Conservation (phyloP, 495 filamentous ascomycete species). For the Lepidopterella palustris region DNA sequence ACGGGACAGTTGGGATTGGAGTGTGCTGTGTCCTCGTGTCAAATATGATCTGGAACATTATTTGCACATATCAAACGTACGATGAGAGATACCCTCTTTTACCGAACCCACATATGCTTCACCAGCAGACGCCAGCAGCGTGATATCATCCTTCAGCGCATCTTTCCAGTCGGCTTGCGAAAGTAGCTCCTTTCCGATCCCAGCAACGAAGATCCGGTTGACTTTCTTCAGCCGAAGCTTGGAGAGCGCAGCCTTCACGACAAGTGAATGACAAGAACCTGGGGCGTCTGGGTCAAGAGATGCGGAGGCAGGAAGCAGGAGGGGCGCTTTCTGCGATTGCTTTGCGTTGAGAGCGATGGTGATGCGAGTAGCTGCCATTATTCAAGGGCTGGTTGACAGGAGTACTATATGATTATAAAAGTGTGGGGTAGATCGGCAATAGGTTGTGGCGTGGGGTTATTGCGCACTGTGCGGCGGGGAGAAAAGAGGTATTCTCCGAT, state of each 20-base stretch:
- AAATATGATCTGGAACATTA: background rate
- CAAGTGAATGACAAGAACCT: background rate
- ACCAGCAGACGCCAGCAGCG: slow-evolving; percentile 31
- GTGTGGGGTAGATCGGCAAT: no score
- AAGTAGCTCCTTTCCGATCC: slow-evolving; percentile 32
- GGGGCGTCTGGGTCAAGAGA: slow-evolving; percentile 14
- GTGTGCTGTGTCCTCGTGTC: background rate
- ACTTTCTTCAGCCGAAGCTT: slow-evolving; percentile 36
- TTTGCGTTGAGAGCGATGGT: slow-evolving; percentile 25
- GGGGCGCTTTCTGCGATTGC: slow-evolving; percentile 22
- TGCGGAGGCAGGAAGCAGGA: slow-evolving; percentile 22
- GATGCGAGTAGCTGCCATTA: slow-evolving; percentile 24
- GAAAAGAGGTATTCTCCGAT: no score
- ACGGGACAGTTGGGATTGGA: slow-evolving; percentile 12
- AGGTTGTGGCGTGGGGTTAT: no score
- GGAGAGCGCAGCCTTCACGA: slow-evolving; percentile 33
- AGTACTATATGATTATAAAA: no score
- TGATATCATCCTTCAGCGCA: slow-evolving; percentile 25
- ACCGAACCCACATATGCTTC: slow-evolving; percentile 35
- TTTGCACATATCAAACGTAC: background rate
- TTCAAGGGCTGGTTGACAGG: background rate
- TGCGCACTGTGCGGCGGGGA: no score
- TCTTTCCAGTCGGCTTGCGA: slow-evolving; percentile 27
- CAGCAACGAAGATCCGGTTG: slow-evolving; percentile 32
- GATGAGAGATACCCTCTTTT: slow-evolving; percentile 1